Evolutionary conservation across 1,284 basidiomycete species (phyloP).

Genomic region (Xanthoconium separans): DNA sequence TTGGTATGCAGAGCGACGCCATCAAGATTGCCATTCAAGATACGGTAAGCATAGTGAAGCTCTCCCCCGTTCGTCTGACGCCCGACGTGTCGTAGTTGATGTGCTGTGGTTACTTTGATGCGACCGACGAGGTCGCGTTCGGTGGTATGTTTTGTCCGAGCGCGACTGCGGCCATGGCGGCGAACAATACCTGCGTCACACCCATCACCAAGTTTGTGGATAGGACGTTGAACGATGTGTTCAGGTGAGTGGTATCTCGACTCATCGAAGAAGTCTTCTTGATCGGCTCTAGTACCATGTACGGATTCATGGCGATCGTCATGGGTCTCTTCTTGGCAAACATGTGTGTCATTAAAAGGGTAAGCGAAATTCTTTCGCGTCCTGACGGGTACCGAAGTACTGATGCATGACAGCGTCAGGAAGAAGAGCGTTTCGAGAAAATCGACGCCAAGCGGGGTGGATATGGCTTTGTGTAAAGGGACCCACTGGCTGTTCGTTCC

Average conservation of each 20-base stretch:
- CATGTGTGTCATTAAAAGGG: conserved; percentile 82
- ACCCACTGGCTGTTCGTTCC: background rate
- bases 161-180: conserved; percentile 40
- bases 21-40: conserved; percentile 68
- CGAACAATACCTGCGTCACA: conserved; percentile 59
- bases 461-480: conserved; percentile 72
- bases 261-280: background rate
- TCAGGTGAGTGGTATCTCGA: conserved; percentile 53
- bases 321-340: conserved; percentile 72
- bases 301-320: conserved; percentile 82
- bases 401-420: conserved; percentile 55
- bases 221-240: conserved; percentile 71
- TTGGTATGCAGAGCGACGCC: conserved; percentile 44
- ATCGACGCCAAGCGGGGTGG: conserved; percentile 86
- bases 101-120: conserved; percentile 83
- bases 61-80: background rate
- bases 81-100: conserved; percentile 44
- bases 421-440: conserved; percentile 78
- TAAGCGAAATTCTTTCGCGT: conserved; percentile 24
- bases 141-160: conserved; percentile 64
- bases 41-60: conserved; percentile 42
- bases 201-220: conserved; percentile 67
- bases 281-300: conserved; percentile 46
- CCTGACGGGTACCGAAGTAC: background rate
- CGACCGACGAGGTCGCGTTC: conserved; percentile 56